Evolutionary conservation across 2,329 filamentous ascomycete genomes (phyloP).

Genomic region (Parasarocladium wereldwijsianum): DNA sequence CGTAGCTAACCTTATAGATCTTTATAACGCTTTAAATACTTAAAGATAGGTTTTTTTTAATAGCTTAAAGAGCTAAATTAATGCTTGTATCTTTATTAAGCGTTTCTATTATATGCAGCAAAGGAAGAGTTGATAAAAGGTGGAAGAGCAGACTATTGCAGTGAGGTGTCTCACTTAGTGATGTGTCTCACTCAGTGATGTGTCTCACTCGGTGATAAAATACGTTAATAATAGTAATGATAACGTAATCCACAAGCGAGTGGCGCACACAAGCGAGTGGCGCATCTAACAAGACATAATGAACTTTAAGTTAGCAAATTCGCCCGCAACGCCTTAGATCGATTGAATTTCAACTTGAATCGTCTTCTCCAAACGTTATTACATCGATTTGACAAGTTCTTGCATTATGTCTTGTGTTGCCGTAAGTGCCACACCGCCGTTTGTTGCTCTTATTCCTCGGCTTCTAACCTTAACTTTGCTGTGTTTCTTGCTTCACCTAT

Average conservation of each 20-base stretch:
- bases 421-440: no score
- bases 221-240: neutral
- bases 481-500: no score
- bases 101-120: conserved; percentile 1
- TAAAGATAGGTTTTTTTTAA: neutral
- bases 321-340: neutral
- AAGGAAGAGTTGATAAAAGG: neutral
- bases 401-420: neutral
- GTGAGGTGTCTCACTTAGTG: neutral
- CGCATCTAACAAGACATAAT: no score
- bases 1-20: neutral
- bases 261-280: neutral
- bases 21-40: neutral
- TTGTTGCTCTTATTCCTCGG: no score
- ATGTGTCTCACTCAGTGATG: neutral
- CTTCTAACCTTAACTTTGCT: no score
- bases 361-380: no score
- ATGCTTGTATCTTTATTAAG: no score
- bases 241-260: conserved; percentile 1
- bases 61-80: neutral
- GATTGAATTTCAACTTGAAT: neutral
- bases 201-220: neutral
- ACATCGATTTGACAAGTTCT: neutral
- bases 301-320: no score
- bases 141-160: neutral